Evolutionary conservation across 179 eudicot genomes (phyloP).

Genomic region (Silene vulgaris): DNA sequence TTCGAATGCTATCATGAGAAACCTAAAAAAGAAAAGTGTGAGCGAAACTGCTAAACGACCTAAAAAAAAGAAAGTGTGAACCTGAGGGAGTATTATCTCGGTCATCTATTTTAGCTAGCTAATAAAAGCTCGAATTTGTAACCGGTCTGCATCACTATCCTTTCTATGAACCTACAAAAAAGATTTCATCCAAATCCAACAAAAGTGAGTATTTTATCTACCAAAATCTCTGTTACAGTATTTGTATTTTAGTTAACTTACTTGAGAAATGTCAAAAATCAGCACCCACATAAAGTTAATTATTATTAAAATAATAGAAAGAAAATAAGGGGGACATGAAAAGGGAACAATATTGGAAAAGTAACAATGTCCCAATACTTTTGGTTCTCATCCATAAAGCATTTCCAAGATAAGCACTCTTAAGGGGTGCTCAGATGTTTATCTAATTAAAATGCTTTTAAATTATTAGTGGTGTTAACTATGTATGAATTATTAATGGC

Average conservation of each 20-base stretch:
- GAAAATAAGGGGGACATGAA: not conserved
- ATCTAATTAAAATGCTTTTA: not conserved
- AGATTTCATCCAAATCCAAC: not conserved
- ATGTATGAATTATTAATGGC: not conserved
- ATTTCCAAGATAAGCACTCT: slow-evolving; percentile 1
- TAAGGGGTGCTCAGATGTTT: not conserved
- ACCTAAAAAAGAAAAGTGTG: too few species aligned
- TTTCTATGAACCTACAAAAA: not conserved
- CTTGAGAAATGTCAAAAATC: not conserved
- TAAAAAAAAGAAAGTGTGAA: too few species aligned
- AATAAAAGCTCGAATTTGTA: too few species aligned
- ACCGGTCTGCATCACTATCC: not conserved
- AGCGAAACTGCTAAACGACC: too few species aligned
- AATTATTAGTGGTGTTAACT: not conserved
- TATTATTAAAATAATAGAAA: not conserved
- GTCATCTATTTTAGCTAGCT: too few species aligned
- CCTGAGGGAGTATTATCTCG: too few species aligned
- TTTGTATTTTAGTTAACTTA: not conserved
- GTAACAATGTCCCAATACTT: not conserved
- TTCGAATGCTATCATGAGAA: too few species aligned
- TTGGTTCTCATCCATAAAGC: slow-evolving; percentile 10
- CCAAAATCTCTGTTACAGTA: too few species aligned
- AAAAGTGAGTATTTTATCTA: not conserved
- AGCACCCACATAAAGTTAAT: not conserved
- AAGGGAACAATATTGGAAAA: not conserved